These are phyloP conservation scores for Trametes hirsuta DNA, from an alignment of 1,284 basidiomycete species.

Conservation along the genomic window DNA sequence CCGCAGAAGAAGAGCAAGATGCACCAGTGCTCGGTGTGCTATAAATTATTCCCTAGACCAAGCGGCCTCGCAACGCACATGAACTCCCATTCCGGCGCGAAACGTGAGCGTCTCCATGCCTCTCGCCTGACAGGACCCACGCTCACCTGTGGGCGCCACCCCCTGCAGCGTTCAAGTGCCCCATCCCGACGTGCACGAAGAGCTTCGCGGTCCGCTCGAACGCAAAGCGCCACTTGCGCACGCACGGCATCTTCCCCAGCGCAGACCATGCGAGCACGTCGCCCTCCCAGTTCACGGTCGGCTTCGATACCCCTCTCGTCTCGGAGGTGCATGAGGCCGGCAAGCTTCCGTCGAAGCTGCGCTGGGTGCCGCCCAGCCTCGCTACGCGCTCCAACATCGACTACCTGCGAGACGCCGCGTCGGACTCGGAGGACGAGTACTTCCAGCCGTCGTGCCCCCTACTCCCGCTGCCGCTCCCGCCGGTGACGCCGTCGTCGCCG, in stretches of 20 bases:
- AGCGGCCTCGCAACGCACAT: slow-evolving; percentile 74
- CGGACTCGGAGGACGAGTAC: slow-evolving; percentile 39
- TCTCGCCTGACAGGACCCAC: not conserved
- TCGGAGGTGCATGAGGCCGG: slow-evolving; percentile 46
- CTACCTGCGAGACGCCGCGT: slow-evolving; percentile 28
- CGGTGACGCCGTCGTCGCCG: slow-evolving; percentile 32
- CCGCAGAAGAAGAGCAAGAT: slow-evolving; percentile 51
- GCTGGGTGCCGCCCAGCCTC: slow-evolving; percentile 48
- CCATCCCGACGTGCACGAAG: slow-evolving; percentile 54
- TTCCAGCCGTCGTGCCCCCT: slow-evolving; percentile 34
- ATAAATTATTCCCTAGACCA: slow-evolving; percentile 64
- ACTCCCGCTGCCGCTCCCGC: slow-evolving; percentile 36
- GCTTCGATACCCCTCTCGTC: slow-evolving; percentile 49
- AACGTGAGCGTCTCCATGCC: slow-evolving; percentile 48
- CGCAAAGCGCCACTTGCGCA: slow-evolving; percentile 63
- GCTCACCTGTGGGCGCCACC: not conserved
- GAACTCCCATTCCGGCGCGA: slow-evolving; percentile 70
- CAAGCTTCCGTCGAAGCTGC: slow-evolving; percentile 43
- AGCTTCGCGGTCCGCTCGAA: slow-evolving; percentile 68
- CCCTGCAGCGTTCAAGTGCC: slow-evolving; percentile 57
- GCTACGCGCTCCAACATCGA: slow-evolving; percentile 36
- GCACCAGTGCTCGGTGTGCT: slow-evolving; percentile 56
- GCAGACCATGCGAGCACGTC: slow-evolving; percentile 34
- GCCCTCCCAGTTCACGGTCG: slow-evolving; percentile 43
- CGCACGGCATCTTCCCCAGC: slow-evolving; percentile 46